These are phyloP conservation scores for Tranzscheliella williamsii DNA, from an alignment of 1,284 basidiomycete species.

Conservation along the genomic window DNA sequence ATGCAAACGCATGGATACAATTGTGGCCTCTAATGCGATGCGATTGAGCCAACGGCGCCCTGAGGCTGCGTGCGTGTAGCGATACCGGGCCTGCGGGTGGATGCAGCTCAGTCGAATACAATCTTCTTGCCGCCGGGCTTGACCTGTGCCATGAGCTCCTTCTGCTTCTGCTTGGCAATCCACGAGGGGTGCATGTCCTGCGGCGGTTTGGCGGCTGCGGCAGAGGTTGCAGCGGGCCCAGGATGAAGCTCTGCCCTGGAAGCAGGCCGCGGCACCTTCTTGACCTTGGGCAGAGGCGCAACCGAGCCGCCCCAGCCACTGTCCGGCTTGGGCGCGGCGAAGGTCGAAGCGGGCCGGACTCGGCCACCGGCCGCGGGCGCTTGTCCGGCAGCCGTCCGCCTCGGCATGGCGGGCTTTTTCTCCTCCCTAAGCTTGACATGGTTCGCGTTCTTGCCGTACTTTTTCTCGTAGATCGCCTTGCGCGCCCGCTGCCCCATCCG, in stretches of 20 bases:
- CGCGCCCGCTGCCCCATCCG: conserved; percentile 86
- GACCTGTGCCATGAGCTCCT: conserved; percentile 42
- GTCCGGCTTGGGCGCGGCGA: conserved; percentile 19
- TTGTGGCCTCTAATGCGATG: too few species aligned
- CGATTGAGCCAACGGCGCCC: too few species aligned
- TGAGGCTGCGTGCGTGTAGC: too few species aligned
- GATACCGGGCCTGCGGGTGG: too few species aligned
- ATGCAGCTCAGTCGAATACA: conserved; percentile 45
- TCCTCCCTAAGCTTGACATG: conserved; percentile 67
- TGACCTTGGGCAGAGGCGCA: conserved; percentile 12
- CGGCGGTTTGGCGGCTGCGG: neutral
- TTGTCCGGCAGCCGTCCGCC: neutral
- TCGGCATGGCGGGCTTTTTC: conserved; percentile 6
- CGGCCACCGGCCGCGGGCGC: conserved; percentile 2
- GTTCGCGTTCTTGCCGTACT: conserved; percentile 85
- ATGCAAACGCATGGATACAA: too few species aligned
- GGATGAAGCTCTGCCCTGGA: neutral
- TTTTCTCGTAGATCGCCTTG: conserved; percentile 96
- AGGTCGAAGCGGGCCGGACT: conserved; percentile 21
- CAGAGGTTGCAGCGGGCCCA: too few species aligned
- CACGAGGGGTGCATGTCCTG: conserved; percentile 49
- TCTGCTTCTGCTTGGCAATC: conserved; percentile 55
- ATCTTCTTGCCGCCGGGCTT: conserved; percentile 49
- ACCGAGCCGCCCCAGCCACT: conserved; percentile 27
- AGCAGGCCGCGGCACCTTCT: neutral